phyloP scores from a whole-genome alignment of 768 basidiomycete species.

The Leccinum disarticulatum region DNA sequence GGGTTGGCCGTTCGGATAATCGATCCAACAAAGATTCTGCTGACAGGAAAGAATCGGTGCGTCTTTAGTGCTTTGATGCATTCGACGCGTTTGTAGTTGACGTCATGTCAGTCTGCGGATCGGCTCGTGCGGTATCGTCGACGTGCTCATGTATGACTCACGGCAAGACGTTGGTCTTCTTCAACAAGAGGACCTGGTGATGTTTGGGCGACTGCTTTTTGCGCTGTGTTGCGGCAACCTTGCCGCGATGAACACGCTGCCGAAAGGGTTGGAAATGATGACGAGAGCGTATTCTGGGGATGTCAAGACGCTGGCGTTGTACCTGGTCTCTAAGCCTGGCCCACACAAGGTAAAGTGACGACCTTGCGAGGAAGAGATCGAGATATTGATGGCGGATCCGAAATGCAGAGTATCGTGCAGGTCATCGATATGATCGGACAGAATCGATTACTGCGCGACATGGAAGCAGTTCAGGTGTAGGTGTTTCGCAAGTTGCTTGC shows the following conservation, averaged over 20 bases:
- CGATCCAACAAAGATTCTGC: conserved; percentile 82
- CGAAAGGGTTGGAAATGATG: conserved; percentile 78
- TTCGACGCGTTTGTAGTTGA: background rate
- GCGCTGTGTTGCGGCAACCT: conserved; percentile 71
- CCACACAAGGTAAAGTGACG: conserved; percentile 52
- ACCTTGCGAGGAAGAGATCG: background rate
- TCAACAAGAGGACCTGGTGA: conserved; percentile 87
- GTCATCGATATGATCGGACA: conserved; percentile 78
- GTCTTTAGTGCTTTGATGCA: background rate
- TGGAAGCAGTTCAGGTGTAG: conserved; percentile 81
- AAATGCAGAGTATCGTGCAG: conserved; percentile 66
- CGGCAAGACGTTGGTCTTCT: conserved; percentile 54
- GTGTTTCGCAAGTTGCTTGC: conserved; percentile 20
- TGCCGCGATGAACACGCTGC: conserved; percentile 53
- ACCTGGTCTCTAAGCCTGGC: conserved; percentile 70
- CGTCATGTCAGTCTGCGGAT: conserved; percentile 64
- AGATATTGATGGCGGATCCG: background rate
- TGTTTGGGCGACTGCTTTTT: conserved; percentile 85
- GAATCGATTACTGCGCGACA: conserved; percentile 63
- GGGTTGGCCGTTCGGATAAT: conserved; percentile 80
- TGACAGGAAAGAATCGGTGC: conserved; percentile 88
- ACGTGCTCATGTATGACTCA: conserved; percentile 78
- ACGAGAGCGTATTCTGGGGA: conserved; percentile 75
- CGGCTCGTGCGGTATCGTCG: conserved; percentile 82
- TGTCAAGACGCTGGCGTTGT: conserved; percentile 76